Percentiles rank a stretch among this genome's conserved stretches.
phyloP scores from a whole-genome alignment of 2,329 filamentous ascomycete genomes.

The Penicillium oxalicum region DNA sequence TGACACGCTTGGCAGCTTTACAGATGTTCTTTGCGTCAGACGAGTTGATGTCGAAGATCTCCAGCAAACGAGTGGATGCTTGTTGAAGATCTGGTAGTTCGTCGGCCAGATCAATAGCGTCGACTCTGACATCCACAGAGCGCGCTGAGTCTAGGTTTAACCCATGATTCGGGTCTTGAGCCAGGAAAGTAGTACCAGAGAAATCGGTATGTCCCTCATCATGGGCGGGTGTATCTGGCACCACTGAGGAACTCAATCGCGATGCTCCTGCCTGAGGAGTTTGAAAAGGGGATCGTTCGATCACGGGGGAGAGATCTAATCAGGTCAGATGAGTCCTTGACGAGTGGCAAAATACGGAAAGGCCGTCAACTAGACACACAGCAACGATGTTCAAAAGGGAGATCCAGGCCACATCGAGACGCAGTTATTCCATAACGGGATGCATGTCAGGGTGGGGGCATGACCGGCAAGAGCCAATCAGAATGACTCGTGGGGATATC shows the following conservation, averaged over 20 bases:
- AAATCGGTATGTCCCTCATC: conserved; percentile 28
- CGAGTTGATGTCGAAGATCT: conserved; percentile 30
- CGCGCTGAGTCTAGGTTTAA: background rate
- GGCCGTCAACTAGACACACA: too few relatives aligned
- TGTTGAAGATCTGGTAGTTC: conserved; percentile 35
- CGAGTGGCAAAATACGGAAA: background rate
- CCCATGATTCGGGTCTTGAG: conserved; percentile 23
- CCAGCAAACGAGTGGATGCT: conserved; percentile 30
- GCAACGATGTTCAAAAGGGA: too few relatives aligned
- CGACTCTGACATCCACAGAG: conserved; percentile 24
- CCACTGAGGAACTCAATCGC: conserved; percentile 7
- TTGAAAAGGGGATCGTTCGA: conserved; percentile 11
- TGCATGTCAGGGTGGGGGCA: too few relatives aligned
- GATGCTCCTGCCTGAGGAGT: conserved; percentile 7
- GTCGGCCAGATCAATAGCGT: conserved; percentile 35
- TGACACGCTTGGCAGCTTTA: conserved; percentile 26
- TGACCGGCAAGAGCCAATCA: too few relatives aligned
- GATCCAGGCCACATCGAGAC: too few relatives aligned
- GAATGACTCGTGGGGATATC: too few relatives aligned
- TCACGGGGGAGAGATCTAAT: conserved; percentile 10
- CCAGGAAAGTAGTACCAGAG: conserved; percentile 31
- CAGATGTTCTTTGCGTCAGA: conserved; percentile 23
- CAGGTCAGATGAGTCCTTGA: conserved; percentile 5
- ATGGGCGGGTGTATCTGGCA: conserved; percentile 20
- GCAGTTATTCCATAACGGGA: too few relatives aligned